phyloP scores from a whole-genome alignment of 2,329 filamentous ascomycete species.

The Sphaerulina populicola region DNA sequence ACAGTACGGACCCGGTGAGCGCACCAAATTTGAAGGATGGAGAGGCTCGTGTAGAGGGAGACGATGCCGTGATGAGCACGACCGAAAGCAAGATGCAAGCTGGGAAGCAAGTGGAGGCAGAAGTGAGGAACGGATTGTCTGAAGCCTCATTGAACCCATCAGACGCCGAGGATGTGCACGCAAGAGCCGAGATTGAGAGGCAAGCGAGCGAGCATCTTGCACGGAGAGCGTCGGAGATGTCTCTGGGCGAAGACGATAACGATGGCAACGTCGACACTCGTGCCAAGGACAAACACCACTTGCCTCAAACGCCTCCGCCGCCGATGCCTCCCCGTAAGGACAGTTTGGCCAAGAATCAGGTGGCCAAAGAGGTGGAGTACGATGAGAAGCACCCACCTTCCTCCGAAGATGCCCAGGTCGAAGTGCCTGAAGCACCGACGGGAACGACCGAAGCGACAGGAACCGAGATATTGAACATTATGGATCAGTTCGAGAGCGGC shows the following conservation, averaged over 20 bases:
- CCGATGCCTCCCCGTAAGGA: constrained; percentile 30
- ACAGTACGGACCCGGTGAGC: constrained; percentile 8
- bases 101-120: background rate
- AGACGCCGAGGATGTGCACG: constrained; percentile 11
- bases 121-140: background rate
- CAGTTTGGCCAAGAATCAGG: constrained; percentile 9
- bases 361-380: constrained; percentile 17
- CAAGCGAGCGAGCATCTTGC: constrained; percentile 30
- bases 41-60: background rate
- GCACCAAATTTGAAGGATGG: background rate
- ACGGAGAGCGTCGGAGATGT: constrained; percentile 26
- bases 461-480: constrained; percentile 90
- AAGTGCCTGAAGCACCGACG: constrained; percentile 44
- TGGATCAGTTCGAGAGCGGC: constrained; percentile 84
- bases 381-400: constrained; percentile 28
- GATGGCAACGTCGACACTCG: constrained; percentile 1
- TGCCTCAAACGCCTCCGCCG: constrained; percentile 26
- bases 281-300: constrained; percentile 15
- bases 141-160: background rate
- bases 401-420: constrained; percentile 22
- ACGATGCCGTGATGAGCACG: constrained; percentile 2
- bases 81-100: constrained; percentile 2
- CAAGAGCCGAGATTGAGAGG: constrained; percentile 22
- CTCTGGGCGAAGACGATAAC: constrained; percentile 2
- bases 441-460: constrained; percentile 37